Base-by-base conservation (phyloP, 495 filamentous ascomycete species). In the Tuber brumale region DNA sequence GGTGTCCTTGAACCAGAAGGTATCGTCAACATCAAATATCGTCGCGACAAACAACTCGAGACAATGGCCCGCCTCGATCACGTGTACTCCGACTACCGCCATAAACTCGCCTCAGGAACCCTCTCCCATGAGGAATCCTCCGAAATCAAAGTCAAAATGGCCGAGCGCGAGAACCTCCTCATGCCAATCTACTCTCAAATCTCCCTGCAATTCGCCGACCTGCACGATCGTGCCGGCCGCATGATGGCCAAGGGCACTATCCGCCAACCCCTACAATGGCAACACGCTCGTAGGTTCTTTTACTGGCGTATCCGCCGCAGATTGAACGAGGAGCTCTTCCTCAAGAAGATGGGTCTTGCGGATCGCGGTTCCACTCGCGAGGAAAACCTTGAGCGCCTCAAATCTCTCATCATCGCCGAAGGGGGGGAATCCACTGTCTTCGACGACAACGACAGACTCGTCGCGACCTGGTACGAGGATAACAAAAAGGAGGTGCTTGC, bases 291-390 rank as follows among this genome's bases (percentile, higher is more conserved):
- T 78, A 93, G 96, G 83, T 99, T 97, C 92, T 98, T 99, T 90
- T 99, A 97, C 91, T 99, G 95, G 95, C 94, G 95, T 87, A 91
- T 97, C 74, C 95, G 95, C 84, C 93, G 95, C 84, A 90, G 96
- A 86, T 88, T 99, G 81, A 97, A 96, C 85, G 95, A 99, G 86
- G 94, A 99, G 85, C 92, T 93, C 83, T 92, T 98, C 83, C 88
- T 98, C 84, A 95, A 93, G 86, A 91, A 92, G 84, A 92, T 98
- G 89, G 85, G 89, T 37, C 81, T 87, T 39, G 89, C 91, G 12
- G 81, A 83, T 45, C 84, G 74, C 83, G 83, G 82, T 85, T 79
- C 85, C 80, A 66, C 83, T 74, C 83, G 85, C 76, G 83, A 84
- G 39, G 82, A 86, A 75, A 85, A 80, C 80, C 72, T 83, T 76